Evolutionary conservation across 495 filamentous ascomycete species (phyloP).

Genomic region (Stereocaulon alpinum): DNA sequence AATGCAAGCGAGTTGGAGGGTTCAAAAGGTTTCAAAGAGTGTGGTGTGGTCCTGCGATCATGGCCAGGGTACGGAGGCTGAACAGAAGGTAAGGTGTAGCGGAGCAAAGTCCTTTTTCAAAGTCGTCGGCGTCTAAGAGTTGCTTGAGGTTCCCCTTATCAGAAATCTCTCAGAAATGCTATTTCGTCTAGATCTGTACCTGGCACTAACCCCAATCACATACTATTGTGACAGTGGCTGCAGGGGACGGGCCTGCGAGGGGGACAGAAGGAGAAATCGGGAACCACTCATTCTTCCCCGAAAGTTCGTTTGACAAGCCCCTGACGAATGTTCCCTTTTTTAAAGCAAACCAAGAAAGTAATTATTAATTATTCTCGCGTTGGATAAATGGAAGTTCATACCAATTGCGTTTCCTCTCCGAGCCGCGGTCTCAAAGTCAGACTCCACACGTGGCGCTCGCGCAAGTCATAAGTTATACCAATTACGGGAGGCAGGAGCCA

Average conservation of each 20-base stretch:
- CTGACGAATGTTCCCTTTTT: neutral
- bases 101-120: constrained; percentile 5
- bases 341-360: neutral
- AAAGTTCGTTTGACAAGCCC: neutral
- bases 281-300: constrained; percentile 4
- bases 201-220: neutral
- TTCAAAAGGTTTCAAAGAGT: neutral
- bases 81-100: neutral
- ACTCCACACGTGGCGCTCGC: neutral
- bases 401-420: neutral
- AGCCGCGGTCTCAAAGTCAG: neutral
- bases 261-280: neutral
- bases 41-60: neutral
- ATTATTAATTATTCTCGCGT: neutral
- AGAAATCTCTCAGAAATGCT: neutral
- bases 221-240: constrained; percentile 2
- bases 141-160: neutral
- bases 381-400: neutral
- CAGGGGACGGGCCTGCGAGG: neutral
- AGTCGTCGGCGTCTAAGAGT: neutral
- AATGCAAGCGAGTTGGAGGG: neutral
- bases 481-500: constrained; percentile 2
- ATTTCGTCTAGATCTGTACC: constrained; percentile 3
- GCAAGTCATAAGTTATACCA: neutral
- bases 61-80: neutral